phyloP scores from a whole-genome alignment of 805 yeast genomes.

The Ogataea kodamae region DNA sequence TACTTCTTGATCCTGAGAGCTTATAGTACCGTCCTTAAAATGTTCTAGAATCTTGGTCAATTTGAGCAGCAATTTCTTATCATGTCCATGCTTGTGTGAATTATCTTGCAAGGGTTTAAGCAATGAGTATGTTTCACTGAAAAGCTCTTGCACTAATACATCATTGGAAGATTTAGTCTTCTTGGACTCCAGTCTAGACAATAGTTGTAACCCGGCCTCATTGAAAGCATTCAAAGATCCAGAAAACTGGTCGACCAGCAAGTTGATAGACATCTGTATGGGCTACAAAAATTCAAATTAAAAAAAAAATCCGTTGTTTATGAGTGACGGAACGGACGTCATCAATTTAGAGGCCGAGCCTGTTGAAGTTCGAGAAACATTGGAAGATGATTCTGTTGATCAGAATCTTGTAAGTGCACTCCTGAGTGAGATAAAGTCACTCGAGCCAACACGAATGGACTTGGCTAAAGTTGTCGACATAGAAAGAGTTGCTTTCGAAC shows the following conservation, averaged over 20 bases:
- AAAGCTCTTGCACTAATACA: conserved; percentile 13
- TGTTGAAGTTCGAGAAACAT: conserved; percentile 1
- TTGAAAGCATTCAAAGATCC: conserved; percentile 10
- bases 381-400: not conserved
- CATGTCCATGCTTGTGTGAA: conserved; percentile 3
- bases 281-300: conserved; percentile 1
- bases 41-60: conserved; percentile 9
- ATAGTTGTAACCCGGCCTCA: conserved; percentile 14
- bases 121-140: conserved; percentile 16
- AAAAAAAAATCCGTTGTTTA: conserved; percentile 3
- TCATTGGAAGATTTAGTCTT: conserved; percentile 5
- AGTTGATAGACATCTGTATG: conserved; percentile 14
- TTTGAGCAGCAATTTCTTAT: conserved; percentile 1
- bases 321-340: conserved; percentile 4
- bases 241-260: conserved; percentile 16
- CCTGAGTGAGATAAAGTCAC: conserved; percentile 2
- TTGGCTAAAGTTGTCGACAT: conserved; percentile 3
- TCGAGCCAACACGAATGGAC: conserved; percentile 5
- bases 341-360: conserved; percentile 1
- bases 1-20: conserved; percentile 10
- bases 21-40: conserved; percentile 19
- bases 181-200: conserved; percentile 14
- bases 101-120: conserved; percentile 19
- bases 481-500: conserved; percentile 7
- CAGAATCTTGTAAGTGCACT: conserved; percentile 3